Evolutionary conservation across 1,284 basidiomycete genomes (phyloP).

Genomic region (Pseudozyma thailandica): DNA sequence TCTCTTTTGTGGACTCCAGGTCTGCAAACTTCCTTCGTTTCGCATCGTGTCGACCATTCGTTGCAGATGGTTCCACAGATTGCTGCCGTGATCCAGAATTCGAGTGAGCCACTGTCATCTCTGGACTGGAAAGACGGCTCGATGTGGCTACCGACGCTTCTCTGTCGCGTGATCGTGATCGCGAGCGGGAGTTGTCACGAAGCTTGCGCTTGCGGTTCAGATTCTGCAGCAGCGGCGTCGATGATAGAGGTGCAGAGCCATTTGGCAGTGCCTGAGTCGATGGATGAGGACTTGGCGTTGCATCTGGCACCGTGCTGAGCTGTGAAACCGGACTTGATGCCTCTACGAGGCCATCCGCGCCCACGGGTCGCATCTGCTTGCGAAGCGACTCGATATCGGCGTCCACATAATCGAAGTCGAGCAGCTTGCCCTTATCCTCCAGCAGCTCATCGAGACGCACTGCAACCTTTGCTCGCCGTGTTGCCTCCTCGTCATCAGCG

Average conservation of each 20-base stretch:
- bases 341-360: slow-evolving; percentile 44
- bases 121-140: slow-evolving; percentile 50
- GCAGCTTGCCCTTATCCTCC: slow-evolving; percentile 79
- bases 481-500: slow-evolving; percentile 66
- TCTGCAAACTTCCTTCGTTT: slow-evolving; percentile 32
- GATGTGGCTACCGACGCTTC: slow-evolving; percentile 52
- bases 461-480: slow-evolving; percentile 79
- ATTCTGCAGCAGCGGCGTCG: slow-evolving; percentile 37
- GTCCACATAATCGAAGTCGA: slow-evolving; percentile 81
- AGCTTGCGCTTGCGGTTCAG: slow-evolving; percentile 49
- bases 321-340: slow-evolving; percentile 41
- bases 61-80: slow-evolving; percentile 16
- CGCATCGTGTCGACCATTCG: slow-evolving; percentile 27
- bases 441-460: slow-evolving; percentile 84
- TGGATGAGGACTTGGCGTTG: slow-evolving; percentile 44
- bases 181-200: slow-evolving; percentile 34
- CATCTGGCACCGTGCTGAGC: slow-evolving; percentile 42
- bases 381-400: slow-evolving; percentile 77
- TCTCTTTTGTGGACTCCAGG: slow-evolving; percentile 19
- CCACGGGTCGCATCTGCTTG: slow-evolving; percentile 68
- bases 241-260: slow-evolving; percentile 31
- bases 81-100: slow-evolving; percentile 36
- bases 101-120: slow-evolving; percentile 42
- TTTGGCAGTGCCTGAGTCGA: slow-evolving; percentile 29
- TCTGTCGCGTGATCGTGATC: slow-evolving; percentile 37